Evolutionary conservation across 768 basidiomycete species (phyloP).

Genomic region (Tylopilus vinaceipallidus): DNA sequence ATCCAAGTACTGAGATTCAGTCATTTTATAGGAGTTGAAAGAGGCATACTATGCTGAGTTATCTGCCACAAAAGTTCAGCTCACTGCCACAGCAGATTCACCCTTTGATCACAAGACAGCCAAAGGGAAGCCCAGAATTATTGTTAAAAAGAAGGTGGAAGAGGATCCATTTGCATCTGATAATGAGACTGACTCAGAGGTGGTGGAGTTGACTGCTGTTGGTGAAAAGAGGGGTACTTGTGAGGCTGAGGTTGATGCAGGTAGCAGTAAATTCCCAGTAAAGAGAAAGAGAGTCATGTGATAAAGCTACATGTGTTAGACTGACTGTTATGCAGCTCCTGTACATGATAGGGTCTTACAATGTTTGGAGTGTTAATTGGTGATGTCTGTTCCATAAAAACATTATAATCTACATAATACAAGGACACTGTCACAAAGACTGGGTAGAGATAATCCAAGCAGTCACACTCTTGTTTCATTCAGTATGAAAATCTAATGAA

Average conservation of each 20-base stretch:
- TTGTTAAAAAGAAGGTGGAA: constrained; percentile 43
- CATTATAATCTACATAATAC: too few species aligned
- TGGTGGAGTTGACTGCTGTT: constrained; percentile 13
- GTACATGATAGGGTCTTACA: too few species aligned
- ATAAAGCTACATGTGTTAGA: too few species aligned
- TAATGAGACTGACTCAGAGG: constrained; percentile 26
- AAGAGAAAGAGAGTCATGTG: constrained; percentile 35
- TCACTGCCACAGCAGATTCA: constrained; percentile 17
- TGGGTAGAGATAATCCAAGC: too few species aligned
- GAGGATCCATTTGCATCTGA: constrained; percentile 60
- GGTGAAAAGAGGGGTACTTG: constrained; percentile 11
- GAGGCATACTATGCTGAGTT: constrained; percentile 58
- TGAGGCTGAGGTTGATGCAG: constrained; percentile 31
- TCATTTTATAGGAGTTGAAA: constrained; percentile 49
- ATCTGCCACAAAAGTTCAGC: constrained; percentile 29
- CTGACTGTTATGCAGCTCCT: too few species aligned
- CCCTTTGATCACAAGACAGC: constrained; percentile 20
- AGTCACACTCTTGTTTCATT: too few species aligned
- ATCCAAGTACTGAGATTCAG: background rate
- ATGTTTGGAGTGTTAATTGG: background rate
- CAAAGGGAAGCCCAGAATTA: constrained; percentile 38
- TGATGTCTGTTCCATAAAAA: too few species aligned
- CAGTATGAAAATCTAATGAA: too few species aligned
- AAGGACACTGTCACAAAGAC: too few species aligned
- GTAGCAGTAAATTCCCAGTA: constrained; percentile 31